phyloP scores from a whole-genome alignment of 2,329 filamentous ascomycete genomes.

The Acrodontium crateriforme region DNA sequence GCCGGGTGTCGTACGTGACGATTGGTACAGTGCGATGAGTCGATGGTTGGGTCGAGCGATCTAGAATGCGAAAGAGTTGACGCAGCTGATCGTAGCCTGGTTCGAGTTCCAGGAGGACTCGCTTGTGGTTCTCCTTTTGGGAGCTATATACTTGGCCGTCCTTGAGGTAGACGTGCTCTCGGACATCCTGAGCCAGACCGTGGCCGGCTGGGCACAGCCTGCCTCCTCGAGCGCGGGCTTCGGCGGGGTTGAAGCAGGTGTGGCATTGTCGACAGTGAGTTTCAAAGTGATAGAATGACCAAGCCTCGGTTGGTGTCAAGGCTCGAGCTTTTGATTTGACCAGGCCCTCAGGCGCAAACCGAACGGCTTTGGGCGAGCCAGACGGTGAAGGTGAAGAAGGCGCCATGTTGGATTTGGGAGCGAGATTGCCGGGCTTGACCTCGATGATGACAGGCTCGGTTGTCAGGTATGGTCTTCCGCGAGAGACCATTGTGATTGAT shows the following conservation, averaged over 20 bases:
- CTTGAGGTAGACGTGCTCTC: slow-evolving; percentile 29
- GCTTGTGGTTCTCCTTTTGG: slow-evolving; percentile 23
- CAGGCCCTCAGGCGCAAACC: slow-evolving; percentile 13
- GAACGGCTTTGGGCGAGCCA: slow-evolving; percentile 16
- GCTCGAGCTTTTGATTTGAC: slow-evolving; percentile 25
- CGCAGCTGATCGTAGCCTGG: slow-evolving; percentile 27
- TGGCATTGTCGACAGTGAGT: slow-evolving; percentile 32
- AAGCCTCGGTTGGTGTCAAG: slow-evolving; percentile 28
- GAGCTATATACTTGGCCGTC: slow-evolving; percentile 19
- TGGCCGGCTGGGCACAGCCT: slow-evolving; percentile 32
- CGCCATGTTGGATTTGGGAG: slow-evolving; percentile 8
- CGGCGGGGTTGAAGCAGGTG: slow-evolving; percentile 31
- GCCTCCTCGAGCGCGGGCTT: slow-evolving; percentile 25
- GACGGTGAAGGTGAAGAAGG: slow-evolving; percentile 15
- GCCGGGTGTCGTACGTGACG: slow-evolving; percentile 30
- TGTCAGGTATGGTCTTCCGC: too few relatives aligned
- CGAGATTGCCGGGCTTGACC: slow-evolving; percentile 11
- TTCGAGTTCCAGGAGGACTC: slow-evolving; percentile 32
- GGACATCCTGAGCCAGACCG: slow-evolving; percentile 31
- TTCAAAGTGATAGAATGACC: slow-evolving; percentile 35
- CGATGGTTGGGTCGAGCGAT: slow-evolving; percentile 25
- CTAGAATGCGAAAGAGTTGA: slow-evolving; percentile 28
- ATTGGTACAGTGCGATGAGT: slow-evolving; percentile 19
- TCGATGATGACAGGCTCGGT: slow-evolving; percentile 16
- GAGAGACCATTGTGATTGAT: too few relatives aligned